Base-by-base conservation (phyloP, 2,329 filamentous ascomycete genomes). In the Cytospora mali region DNA sequence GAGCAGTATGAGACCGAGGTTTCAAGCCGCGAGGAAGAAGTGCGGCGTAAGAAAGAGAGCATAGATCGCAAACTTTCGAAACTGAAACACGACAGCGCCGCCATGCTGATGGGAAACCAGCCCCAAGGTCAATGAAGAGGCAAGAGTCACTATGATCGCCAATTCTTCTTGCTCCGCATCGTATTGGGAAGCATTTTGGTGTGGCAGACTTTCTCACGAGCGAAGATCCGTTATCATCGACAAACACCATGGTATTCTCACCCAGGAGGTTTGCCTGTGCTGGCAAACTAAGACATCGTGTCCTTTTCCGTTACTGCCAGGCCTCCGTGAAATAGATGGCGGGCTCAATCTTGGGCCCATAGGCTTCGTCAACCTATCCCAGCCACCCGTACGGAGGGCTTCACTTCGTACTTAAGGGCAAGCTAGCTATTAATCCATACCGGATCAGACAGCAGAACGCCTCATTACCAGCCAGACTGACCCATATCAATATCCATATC, bases 41-140 rank as follows among this genome's bases (percentile, higher is more conserved):
- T 87, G 16, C 78, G 83, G 46, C 75, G 73, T 58, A 83, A 81
- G 69, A 80, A 79, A 6, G 80, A 84, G 67, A 77, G 77, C n/a
- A 84, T 87, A 66, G 82, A 80, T 63, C 75, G 76, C 60, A 86
- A 84, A 66, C 75, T 87, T 55, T 73, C 74, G 60, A 83, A 82
- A 63, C 78, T 87, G 73, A 84, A 79, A 74, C 76, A 81, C 65
- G 83, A 87, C 66, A 84, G 84, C 50, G 77, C 82, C 72, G 80
- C 76, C 39, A 84, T 87, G 75, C 82, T 87, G 72, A 74, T 79
- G 42, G 79, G 80, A 57, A 79, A 74, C 68, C 71, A 72, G 25
- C 66, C 71, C 57, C 72, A 74, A 25, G 64, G 54, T 46, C 63
- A 57, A 23, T 25, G 25, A 48, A 13, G 16, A 27, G 50, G 35